Evolutionary conservation across 768 basidiomycete species (phyloP).

Genomic region (Leucocoprinus sp.): DNA sequence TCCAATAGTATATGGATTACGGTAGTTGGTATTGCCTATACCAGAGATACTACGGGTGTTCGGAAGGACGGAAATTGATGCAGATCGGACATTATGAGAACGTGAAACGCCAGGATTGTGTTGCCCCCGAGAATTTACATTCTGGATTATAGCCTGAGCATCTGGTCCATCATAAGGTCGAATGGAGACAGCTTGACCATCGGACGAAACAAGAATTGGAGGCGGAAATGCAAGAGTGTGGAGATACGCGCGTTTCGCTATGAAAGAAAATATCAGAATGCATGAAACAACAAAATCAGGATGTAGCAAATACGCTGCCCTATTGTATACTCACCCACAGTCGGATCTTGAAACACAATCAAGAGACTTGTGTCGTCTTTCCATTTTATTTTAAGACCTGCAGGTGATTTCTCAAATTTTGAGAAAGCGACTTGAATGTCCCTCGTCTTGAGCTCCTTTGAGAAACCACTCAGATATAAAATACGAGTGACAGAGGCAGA

Average conservation of each 20-base stretch:
- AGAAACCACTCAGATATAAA: slow-evolving; percentile 85
- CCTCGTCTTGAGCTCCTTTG: slow-evolving; percentile 93
- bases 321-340: slow-evolving; percentile 59
- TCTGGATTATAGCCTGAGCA: slow-evolving; percentile 78
- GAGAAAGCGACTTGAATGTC: slow-evolving; percentile 89
- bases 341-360: slow-evolving; percentile 89
- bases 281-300: slow-evolving; percentile 4
- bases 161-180: slow-evolving; percentile 93
- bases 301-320: slow-evolving; percentile 1
- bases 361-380: slow-evolving; percentile 92
- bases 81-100: slow-evolving; percentile 62
- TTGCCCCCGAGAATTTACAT: slow-evolving; percentile 67
- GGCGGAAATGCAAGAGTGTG: slow-evolving; percentile 81
- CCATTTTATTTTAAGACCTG: slow-evolving; percentile 99
- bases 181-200: slow-evolving; percentile 53
- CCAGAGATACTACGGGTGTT: slow-evolving; percentile 39
- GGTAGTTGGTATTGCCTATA: slow-evolving; percentile 16
- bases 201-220: slow-evolving; percentile 50
- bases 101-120: slow-evolving; percentile 56
- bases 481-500: slow-evolving; percentile 96
- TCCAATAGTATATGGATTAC: slow-evolving; percentile 15
- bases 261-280: slow-evolving; percentile 7
- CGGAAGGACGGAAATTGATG: slow-evolving; percentile 58
- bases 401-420: slow-evolving; percentile 78
- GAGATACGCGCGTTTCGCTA: slow-evolving; percentile 95